Evolutionary conservation across 2,329 filamentous ascomycete genomes (phyloP).

Genomic region (Pseudonectria foliicola): DNA sequence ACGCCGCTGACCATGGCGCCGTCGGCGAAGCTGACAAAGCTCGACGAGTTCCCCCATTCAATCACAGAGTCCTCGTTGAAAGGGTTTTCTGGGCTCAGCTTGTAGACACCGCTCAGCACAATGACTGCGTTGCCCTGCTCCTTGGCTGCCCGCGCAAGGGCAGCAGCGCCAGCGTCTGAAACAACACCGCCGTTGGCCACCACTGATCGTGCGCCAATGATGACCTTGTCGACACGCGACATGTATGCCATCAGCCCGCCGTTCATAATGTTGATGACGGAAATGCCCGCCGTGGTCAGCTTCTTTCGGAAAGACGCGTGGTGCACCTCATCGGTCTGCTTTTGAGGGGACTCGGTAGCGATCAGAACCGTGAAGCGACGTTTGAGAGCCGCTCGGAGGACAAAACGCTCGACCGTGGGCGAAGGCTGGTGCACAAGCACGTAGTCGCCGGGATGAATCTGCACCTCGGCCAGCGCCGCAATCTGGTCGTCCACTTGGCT

Average conservation of each 20-base stretch:
- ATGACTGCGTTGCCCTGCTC: constrained; percentile 79
- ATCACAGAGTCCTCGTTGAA: constrained; percentile 76
- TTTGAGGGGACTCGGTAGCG: constrained; percentile 53
- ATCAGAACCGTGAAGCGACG: constrained; percentile 88
- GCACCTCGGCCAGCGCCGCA: constrained; percentile 76
- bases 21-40: constrained; percentile 70
- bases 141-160: constrained; percentile 78
- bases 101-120: constrained; percentile 86
- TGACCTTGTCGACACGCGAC: constrained; percentile 91
- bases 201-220: constrained; percentile 80
- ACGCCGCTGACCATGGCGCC: constrained; percentile 71
- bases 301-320: constrained; percentile 64
- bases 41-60: constrained; percentile 77
- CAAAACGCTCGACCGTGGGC: constrained; percentile 79
- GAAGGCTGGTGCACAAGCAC: constrained; percentile 86
- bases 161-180: constrained; percentile 73
- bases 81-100: constrained; percentile 83
- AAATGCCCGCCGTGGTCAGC: constrained; percentile 68
- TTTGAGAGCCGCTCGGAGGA: constrained; percentile 80
- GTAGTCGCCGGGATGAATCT: constrained; percentile 89
- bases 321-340: constrained; percentile 29
- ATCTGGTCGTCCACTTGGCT: constrained; percentile 91
- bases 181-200: constrained; percentile 83
- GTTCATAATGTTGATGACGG: constrained; percentile 77
- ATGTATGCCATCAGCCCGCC: constrained; percentile 87